Conservation (phyloP, 352 stramenopile genomes). For the Phytophthora syringae region DNA sequence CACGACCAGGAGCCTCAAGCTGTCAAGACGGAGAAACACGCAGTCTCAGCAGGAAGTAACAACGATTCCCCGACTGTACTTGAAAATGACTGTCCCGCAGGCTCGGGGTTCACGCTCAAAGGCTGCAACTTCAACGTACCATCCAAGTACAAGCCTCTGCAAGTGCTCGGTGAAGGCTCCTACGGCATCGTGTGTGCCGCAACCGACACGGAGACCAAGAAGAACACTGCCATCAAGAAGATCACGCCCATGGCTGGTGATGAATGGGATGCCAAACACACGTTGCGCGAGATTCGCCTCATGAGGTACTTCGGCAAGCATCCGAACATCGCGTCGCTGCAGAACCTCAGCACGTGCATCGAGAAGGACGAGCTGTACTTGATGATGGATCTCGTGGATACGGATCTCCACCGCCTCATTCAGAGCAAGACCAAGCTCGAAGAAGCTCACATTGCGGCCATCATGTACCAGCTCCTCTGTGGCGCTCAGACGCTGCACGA, state of each 20-base stretch:
- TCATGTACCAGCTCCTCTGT: conserved; percentile 94
- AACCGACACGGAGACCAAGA: conserved; percentile 70
- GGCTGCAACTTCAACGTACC: conserved; percentile 88
- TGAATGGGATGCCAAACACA: conserved; percentile 92
- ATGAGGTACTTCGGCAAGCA: conserved; percentile 92
- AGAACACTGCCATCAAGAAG: conserved; percentile 94
- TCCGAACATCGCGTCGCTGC: conserved; percentile 85
- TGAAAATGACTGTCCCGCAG: conserved; percentile 64
- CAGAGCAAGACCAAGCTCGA: conserved; percentile 90
- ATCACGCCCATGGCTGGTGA: conserved; percentile 92
- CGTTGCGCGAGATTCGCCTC: conserved; percentile 90
- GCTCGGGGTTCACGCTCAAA: conserved; percentile 82
- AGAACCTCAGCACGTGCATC: conserved; percentile 85
- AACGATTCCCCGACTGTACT: conserved; percentile 35
- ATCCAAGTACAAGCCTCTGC: conserved; percentile 77
- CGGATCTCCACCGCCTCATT: conserved; percentile 91
- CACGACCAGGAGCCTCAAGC: conserved; percentile 36
- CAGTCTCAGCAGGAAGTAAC: conserved; percentile 11
- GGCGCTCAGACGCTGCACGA: conserved; percentile 92
- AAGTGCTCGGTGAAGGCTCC: conserved; percentile 91
- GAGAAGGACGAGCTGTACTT: conserved; percentile 95
- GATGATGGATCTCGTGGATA: conserved; percentile 96
- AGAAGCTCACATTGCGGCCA: conserved; percentile 85
- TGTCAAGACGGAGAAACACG: conserved; percentile 14
- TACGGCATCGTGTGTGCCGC: conserved; percentile 93